A percentile compares a stretch with the other conserved stretches of the same genome.
phyloP scores from a whole-genome alignment of 345 rosid genomes.

The Citrus australasica region DNA sequence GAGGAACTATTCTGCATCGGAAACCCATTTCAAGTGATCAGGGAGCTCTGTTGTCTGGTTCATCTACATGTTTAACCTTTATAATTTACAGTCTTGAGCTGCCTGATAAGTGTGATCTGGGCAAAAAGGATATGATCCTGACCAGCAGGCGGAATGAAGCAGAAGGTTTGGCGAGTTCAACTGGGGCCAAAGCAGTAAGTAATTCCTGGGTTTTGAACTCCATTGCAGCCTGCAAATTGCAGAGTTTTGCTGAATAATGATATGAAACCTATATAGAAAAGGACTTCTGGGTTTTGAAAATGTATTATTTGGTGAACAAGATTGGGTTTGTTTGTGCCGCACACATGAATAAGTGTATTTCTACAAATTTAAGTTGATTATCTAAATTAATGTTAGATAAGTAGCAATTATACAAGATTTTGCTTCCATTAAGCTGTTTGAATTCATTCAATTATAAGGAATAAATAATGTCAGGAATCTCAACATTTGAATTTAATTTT shows the following conservation, averaged over 20 bases:
- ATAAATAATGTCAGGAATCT: no score
- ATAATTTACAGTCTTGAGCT: conserved; percentile 67
- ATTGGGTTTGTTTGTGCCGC: background rate
- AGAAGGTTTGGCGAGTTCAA: conserved; percentile 56
- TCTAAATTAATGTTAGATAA: background rate
- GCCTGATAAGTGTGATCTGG: conserved; percentile 34
- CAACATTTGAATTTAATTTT: no score
- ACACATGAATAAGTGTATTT: background rate
- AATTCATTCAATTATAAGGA: no score
- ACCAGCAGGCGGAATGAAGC: conserved; percentile 51
- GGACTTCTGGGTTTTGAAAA: background rate
- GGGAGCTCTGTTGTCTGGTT: conserved; percentile 4
- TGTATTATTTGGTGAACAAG: background rate
- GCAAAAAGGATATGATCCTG: conserved; percentile 40
- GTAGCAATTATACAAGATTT: background rate
- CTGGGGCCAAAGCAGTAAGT: conserved; percentile 64
- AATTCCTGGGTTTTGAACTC: conserved; percentile 82
- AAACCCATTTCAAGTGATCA: conserved; percentile 48
- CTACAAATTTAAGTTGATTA: background rate
- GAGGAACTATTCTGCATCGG: conserved; percentile 68
- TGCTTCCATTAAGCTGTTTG: background rate
- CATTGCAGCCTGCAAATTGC: conserved; percentile 69
- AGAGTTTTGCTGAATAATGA: conserved; percentile 14
- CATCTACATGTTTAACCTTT: conserved; percentile 37
- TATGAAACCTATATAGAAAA: background rate